phyloP scores from a whole-genome alignment of 1,284 basidiomycete genomes.

The Ganoderma leucocontextum region DNA sequence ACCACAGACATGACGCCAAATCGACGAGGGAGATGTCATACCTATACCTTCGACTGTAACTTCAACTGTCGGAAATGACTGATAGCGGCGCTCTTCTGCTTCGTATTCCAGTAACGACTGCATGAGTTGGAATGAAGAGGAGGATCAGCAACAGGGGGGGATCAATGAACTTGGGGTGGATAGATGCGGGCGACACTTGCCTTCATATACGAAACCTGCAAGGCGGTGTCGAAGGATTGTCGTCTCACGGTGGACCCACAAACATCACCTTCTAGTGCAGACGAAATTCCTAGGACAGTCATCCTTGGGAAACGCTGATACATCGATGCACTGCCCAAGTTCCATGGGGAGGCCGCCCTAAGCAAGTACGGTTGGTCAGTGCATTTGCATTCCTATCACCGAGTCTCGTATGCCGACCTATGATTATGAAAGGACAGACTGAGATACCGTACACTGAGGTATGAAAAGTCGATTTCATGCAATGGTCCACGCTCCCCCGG shows the following conservation, averaged over 20 bases:
- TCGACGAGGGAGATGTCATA: neutral
- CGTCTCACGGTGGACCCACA: neutral
- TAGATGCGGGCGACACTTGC: neutral
- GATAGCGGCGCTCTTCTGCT: slow-evolving; percentile 5
- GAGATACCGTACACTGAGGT: too few species aligned
- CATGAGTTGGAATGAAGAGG: neutral
- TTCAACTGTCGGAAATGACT: neutral
- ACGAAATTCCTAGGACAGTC: neutral
- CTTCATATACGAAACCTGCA: neutral
- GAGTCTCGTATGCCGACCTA: neutral
- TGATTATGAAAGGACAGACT: neutral
- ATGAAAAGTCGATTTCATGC: neutral
- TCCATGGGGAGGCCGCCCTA: neutral
- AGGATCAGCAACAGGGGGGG: neutral
- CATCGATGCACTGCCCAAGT: neutral
- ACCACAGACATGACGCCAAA: neutral
- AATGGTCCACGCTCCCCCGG: too few species aligned
- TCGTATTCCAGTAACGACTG: neutral
- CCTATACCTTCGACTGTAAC: neutral
- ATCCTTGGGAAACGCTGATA: neutral
- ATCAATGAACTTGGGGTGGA: neutral
- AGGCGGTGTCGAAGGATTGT: neutral
- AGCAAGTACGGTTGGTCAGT: neutral
- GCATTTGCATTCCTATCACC: neutral
- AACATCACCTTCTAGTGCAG: neutral